These are phyloP conservation scores for Phascolomyces articulosus DNA, from an alignment of 371 early-diverging fungal genomes.

Conservation along the genomic window DNA sequence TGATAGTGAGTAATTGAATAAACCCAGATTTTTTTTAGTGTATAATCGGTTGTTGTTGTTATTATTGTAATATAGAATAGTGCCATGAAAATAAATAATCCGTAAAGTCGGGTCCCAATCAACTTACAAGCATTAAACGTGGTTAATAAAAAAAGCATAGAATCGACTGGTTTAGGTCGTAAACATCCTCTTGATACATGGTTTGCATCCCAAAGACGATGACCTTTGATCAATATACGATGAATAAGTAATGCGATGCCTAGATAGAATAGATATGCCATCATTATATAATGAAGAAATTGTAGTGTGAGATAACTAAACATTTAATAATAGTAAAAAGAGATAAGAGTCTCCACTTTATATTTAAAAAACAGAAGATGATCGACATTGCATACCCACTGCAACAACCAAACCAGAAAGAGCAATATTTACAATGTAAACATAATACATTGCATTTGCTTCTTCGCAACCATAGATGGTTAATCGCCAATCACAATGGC, in stretches of 20 bases:
- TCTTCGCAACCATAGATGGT: constrained; percentile 28
- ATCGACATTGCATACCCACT: constrained; percentile 20
- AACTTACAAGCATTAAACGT: constrained; percentile 24
- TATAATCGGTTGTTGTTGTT: too few relatives aligned
- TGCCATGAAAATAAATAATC: background rate
- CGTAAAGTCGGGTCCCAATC: background rate
- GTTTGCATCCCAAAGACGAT: constrained; percentile 18
- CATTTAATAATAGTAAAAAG: too few relatives aligned
- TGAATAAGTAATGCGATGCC: constrained; percentile 20
- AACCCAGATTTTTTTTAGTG: background rate
- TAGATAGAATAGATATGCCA: too few relatives aligned
- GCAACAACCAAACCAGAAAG: constrained; percentile 26
- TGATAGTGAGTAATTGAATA: background rate
- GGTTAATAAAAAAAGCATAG: constrained; percentile 23
- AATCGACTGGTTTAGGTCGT: constrained; percentile 30
- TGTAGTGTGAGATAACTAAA: too few relatives aligned
- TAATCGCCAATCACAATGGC: constrained; percentile 39
- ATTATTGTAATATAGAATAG: too few relatives aligned
- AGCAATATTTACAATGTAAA: constrained; percentile 30
- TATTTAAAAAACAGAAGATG: background rate
- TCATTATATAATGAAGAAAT: too few relatives aligned
- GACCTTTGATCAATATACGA: constrained; percentile 22
- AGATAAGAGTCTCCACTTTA: background rate
- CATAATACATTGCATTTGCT: constrained; percentile 20
- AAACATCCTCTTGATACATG: constrained; percentile 14